These are phyloP conservation scores for Microbotryomycetes sp. DNA, from an alignment of 1,284 basidiomycete genomes.

Conservation along the genomic window DNA sequence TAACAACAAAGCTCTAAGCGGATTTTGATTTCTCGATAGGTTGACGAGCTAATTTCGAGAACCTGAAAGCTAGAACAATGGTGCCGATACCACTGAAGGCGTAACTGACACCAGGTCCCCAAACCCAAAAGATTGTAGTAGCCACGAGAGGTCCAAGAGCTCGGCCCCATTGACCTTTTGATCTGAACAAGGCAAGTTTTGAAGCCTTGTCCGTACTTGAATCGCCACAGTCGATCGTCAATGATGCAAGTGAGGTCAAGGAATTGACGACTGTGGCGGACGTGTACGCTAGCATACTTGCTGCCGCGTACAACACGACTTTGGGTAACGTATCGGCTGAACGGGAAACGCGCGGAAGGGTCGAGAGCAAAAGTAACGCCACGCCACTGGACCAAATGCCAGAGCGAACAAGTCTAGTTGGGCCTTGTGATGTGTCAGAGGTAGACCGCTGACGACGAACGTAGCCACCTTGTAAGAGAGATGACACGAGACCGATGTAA, in stretches of 20 bases:
- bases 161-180: conserved; percentile 77
- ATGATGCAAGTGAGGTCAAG: conserved; percentile 72
- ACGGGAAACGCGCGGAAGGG: conserved; percentile 53
- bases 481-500: conserved; percentile 77
- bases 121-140: conserved; percentile 44
- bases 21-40: background rate
- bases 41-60: background rate
- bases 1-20: background rate
- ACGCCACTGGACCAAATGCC: conserved; percentile 64
- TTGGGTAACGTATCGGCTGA: conserved; percentile 17
- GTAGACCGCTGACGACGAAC: conserved; percentile 57
- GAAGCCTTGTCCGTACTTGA: conserved; percentile 65
- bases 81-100: conserved; percentile 51
- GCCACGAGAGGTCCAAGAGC: conserved; percentile 80
- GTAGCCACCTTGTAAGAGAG: conserved; percentile 81
- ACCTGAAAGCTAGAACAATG: background rate
- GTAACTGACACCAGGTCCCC: conserved; percentile 67
- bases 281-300: conserved; percentile 76
- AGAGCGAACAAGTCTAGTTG: conserved; percentile 65
- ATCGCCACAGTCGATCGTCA: conserved; percentile 71
- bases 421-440: conserved; percentile 56
- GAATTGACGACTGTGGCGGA: conserved; percentile 85
- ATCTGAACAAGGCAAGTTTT: conserved; percentile 75
- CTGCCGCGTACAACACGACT: conserved; percentile 59
- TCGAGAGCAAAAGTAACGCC: conserved; percentile 60